Conservation (phyloP, 352 stramenopile genomes). For the Achlya hypogyna region DNA sequence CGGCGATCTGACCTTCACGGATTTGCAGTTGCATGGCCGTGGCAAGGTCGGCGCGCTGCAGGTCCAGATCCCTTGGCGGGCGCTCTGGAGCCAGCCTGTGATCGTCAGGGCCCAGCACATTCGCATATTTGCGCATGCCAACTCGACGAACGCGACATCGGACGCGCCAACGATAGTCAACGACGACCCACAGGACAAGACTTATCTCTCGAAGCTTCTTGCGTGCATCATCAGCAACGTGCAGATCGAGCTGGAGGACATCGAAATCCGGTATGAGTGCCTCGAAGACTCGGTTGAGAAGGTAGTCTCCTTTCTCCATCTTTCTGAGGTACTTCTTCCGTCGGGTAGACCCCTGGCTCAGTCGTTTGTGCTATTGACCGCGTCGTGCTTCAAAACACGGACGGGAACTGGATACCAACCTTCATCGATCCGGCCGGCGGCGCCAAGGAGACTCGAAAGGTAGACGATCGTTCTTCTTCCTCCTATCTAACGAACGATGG, state of each 20-base stretch:
- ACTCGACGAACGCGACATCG: background rate
- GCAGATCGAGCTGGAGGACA: constrained; percentile 72
- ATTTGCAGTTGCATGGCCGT: constrained; percentile 68
- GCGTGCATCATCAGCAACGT: constrained; percentile 82
- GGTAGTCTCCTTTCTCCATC: constrained; percentile 29
- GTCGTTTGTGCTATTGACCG: constrained; percentile 9
- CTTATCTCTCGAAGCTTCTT: constrained; percentile 73
- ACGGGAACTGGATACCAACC: constrained; percentile 40
- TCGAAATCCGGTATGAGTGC: constrained; percentile 80
- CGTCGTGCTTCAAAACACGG: constrained; percentile 26
- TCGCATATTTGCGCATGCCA: constrained; percentile 31
- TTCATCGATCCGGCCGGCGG: constrained; percentile 30
- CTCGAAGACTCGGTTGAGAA: constrained; percentile 43
- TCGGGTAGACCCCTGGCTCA: background rate
- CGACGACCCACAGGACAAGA: constrained; percentile 26
- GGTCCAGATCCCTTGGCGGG: constrained; percentile 78
- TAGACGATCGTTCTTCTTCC: constrained; percentile 16
- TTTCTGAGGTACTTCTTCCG: background rate
- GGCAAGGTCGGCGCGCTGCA: constrained; percentile 65
- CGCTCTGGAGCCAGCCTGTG: constrained; percentile 74
- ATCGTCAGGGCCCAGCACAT: constrained; percentile 67
- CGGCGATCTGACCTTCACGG: constrained; percentile 72
- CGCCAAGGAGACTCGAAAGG: constrained; percentile 73
- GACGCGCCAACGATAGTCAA: background rate
- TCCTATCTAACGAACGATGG: background rate